Conservation (phyloP, 257 asterid genomes). For the Cynanchum wilfordii region DNA sequence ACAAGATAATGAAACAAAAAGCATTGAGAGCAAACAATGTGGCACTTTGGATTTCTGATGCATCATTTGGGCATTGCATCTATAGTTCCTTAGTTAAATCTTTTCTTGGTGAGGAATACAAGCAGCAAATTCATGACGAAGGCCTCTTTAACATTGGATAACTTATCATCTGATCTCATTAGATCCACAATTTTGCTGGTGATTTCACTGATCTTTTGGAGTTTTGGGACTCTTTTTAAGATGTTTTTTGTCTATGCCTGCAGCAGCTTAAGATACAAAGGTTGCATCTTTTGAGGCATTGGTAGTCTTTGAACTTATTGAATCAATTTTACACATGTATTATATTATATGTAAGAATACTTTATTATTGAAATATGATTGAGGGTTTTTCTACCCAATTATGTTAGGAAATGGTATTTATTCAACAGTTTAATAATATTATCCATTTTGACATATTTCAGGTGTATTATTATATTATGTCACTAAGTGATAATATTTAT, state of each 20-base stretch:
- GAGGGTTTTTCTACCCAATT: too few species aligned
- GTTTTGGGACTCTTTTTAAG: neutral
- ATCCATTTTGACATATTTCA: too few species aligned
- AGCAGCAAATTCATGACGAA: neutral
- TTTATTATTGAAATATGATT: too few species aligned
- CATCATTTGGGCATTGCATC: neutral
- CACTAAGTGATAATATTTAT: too few species aligned
- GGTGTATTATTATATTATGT: too few species aligned
- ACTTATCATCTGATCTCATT: neutral
- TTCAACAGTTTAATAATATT: too few species aligned
- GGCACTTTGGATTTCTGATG: conserved; percentile 67
- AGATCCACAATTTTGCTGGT: neutral
- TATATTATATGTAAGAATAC: neutral
- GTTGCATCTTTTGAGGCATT: neutral
- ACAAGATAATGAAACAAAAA: conserved; percentile 37
- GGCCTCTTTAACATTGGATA: neutral
- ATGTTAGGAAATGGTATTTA: too few species aligned
- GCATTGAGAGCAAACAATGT: conserved; percentile 64
- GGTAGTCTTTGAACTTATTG: neutral
- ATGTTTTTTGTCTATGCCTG: neutral
- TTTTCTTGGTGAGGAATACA: neutral
- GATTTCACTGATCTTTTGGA: neutral
- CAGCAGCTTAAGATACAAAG: neutral
- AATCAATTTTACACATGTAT: neutral
- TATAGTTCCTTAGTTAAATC: neutral